A percentile compares a stretch with the other conserved stretches of the same genome.
Conservation (phyloP, 2,329 filamentous ascomycete genomes). For the Graphium sp. region DNA sequence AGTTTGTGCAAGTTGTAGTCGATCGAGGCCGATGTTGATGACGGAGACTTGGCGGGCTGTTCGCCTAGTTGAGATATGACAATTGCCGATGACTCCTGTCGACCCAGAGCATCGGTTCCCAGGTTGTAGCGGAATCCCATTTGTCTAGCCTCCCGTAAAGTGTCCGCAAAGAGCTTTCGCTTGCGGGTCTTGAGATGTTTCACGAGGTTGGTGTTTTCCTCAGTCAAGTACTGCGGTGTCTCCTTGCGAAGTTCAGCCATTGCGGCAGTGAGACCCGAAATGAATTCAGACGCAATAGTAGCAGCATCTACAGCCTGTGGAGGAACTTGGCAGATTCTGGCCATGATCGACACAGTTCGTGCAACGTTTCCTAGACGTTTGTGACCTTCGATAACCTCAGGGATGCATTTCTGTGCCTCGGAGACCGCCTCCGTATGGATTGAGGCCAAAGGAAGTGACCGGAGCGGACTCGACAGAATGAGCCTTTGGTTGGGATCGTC, state of each 20-base stretch:
- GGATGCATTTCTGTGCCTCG: background rate
- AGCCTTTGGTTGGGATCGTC: slow-evolving; percentile 19
- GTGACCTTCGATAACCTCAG: slow-evolving; percentile 27
- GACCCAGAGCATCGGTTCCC: slow-evolving; percentile 52
- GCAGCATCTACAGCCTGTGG: slow-evolving; percentile 43
- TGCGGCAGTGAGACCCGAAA: slow-evolving; percentile 48
- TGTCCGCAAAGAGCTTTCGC: slow-evolving; percentile 78
- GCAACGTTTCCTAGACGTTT: slow-evolving; percentile 54
- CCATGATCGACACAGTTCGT: slow-evolving; percentile 61
- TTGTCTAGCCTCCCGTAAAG: slow-evolving; percentile 60
- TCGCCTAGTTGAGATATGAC: slow-evolving; percentile 42
- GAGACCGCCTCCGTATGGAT: background rate
- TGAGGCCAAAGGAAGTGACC: slow-evolving; percentile 1
- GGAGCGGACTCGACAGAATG: slow-evolving; percentile 2
- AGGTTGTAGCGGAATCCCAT: slow-evolving; percentile 87
- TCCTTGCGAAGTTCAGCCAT: slow-evolving; percentile 65
- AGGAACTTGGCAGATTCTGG: slow-evolving; percentile 36
- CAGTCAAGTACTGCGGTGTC: slow-evolving; percentile 64
- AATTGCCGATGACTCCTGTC: slow-evolving; percentile 56
- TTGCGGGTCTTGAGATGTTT: slow-evolving; percentile 88
- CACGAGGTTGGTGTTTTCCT: slow-evolving; percentile 70
- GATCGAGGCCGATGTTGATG: too few relatives aligned
- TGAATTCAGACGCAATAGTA: slow-evolving; percentile 49
- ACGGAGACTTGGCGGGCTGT: too few relatives aligned
- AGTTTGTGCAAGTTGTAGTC: slow-evolving; percentile 68